These are phyloP conservation scores for Xerophyta viscosa DNA, from an alignment of 106 monocot genomes.

Conservation along the genomic window DNA sequence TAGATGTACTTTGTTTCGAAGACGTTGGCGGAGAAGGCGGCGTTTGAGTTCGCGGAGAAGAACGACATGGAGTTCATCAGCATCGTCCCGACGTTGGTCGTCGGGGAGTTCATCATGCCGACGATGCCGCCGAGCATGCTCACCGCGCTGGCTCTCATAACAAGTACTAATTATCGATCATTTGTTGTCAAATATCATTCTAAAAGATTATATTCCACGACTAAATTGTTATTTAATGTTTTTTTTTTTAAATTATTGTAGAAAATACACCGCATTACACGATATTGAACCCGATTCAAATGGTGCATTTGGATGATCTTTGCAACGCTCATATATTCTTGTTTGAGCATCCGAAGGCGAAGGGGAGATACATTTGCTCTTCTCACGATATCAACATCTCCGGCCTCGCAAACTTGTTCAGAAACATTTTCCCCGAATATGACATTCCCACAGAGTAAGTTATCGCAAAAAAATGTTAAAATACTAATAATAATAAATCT, in stretches of 20 bases:
- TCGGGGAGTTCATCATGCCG: conserved; percentile 49
- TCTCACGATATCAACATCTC: conserved; percentile 42
- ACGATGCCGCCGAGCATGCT: conserved; percentile 53
- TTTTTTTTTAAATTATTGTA: no score
- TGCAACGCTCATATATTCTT: conserved; percentile 35
- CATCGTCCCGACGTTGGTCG: conserved; percentile 48
- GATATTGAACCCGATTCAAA: no score
- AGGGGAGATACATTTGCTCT: conserved; percentile 41
- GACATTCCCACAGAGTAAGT: conserved; percentile 38
- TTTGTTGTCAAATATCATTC: not conserved
- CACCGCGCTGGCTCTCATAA: conserved; percentile 53
- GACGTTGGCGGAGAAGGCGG: not conserved
- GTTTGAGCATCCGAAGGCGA: conserved; percentile 23
- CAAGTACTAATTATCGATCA: conserved; percentile 13
- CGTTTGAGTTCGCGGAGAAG: conserved; percentile 31
- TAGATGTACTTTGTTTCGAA: conserved; percentile 35
- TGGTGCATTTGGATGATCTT: conserved; percentile 30
- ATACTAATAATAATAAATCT: no score
- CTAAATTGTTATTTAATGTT: not conserved
- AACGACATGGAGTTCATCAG: conserved; percentile 53
- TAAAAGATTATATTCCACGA: not conserved
- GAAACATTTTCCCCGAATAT: conserved; percentile 34
- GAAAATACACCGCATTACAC: no score
- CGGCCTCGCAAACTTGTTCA: conserved; percentile 36
- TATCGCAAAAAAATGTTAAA: no score